Conservation (phyloP, 306 rosid species). For the Prunus armeniaca region DNA sequence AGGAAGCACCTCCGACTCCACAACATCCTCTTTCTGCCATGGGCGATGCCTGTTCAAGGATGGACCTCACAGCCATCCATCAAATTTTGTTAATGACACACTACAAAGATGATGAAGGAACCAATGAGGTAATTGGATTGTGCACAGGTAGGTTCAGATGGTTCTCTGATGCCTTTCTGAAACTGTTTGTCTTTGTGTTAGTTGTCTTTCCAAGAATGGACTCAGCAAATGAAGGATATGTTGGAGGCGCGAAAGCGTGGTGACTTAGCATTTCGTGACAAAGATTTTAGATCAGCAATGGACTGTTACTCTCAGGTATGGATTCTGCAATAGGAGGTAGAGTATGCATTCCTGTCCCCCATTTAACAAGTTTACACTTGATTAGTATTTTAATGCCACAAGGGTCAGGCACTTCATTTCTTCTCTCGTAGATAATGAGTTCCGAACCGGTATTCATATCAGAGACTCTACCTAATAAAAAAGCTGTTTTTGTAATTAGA, state of each 20-base stretch:
- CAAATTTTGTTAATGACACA: conserved; percentile 66
- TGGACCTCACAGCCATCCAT: conserved; percentile 77
- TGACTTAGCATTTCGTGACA: conserved; percentile 74
- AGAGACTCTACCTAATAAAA: background rate
- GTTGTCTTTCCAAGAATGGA: conserved; percentile 91
- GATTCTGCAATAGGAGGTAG: background rate
- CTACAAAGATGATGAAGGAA: conserved; percentile 72
- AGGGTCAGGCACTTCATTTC: background rate
- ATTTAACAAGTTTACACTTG: background rate
- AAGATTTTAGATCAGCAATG: conserved; percentile 64
- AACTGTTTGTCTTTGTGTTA: conserved; percentile 13
- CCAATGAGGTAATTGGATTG: conserved; percentile 53
- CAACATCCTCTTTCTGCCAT: conserved; percentile 68
- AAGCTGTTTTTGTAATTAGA: background rate
- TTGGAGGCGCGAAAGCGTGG: conserved; percentile 72
- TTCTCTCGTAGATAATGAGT: background rate
- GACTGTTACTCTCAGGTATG: conserved; percentile 67
- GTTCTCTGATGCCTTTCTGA: conserved; percentile 8
- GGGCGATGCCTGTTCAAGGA: conserved; percentile 74
- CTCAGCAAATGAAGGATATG: conserved; percentile 77
- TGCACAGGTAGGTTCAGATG: conserved; percentile 4
- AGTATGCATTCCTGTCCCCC: background rate
- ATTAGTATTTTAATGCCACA: background rate
- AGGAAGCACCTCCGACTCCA: conserved; percentile 64
- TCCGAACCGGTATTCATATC: background rate